These are phyloP conservation scores for Bipolaris gigantea DNA, from an alignment of 2,329 filamentous ascomycete genomes.

Conservation along the genomic window DNA sequence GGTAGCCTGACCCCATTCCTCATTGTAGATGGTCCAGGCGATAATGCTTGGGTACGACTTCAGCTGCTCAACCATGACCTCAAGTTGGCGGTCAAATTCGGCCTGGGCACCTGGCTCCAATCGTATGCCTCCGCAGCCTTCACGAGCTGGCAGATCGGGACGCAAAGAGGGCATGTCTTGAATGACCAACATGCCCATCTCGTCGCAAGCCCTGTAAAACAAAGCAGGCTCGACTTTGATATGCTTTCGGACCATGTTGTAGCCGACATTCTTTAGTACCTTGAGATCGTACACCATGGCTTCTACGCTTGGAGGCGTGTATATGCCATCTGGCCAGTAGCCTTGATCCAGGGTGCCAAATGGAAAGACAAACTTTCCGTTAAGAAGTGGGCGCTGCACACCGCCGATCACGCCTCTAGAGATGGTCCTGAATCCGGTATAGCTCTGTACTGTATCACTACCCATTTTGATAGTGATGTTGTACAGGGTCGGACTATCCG, in stretches of 20 bases:
- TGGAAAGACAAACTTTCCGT: slow-evolving; percentile 68
- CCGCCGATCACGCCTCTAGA: slow-evolving; percentile 60
- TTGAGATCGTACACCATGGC: slow-evolving; percentile 69
- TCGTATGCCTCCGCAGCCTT: slow-evolving; percentile 17
- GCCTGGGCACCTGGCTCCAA: slow-evolving; percentile 54
- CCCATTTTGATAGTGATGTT: slow-evolving; percentile 61
- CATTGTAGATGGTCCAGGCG: slow-evolving; percentile 71
- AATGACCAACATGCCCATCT: slow-evolving; percentile 66
- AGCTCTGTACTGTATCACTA: slow-evolving; percentile 61
- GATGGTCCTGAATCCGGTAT: slow-evolving; percentile 70
- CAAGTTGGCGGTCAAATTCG: slow-evolving; percentile 67
- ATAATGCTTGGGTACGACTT: slow-evolving; percentile 67
- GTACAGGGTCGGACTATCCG: slow-evolving; percentile 64
- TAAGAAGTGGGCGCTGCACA: slow-evolving; percentile 63
- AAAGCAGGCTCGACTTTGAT: slow-evolving; percentile 69
- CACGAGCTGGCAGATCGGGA: slow-evolving; percentile 22
- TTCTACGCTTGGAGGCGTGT: slow-evolving; percentile 65
- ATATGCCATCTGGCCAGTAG: slow-evolving; percentile 70
- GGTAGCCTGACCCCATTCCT: slow-evolving; percentile 68
- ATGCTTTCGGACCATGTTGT: slow-evolving; percentile 73
- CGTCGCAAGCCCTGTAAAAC: slow-evolving; percentile 69
- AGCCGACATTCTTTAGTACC: slow-evolving; percentile 65
- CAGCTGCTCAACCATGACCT: slow-evolving; percentile 63
- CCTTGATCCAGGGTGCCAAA: slow-evolving; percentile 73
- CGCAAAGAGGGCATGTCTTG: slow-evolving; percentile 71